phyloP scores from a whole-genome alignment of 352 stramenopile species.

The Ophiocytium majus region DNA sequence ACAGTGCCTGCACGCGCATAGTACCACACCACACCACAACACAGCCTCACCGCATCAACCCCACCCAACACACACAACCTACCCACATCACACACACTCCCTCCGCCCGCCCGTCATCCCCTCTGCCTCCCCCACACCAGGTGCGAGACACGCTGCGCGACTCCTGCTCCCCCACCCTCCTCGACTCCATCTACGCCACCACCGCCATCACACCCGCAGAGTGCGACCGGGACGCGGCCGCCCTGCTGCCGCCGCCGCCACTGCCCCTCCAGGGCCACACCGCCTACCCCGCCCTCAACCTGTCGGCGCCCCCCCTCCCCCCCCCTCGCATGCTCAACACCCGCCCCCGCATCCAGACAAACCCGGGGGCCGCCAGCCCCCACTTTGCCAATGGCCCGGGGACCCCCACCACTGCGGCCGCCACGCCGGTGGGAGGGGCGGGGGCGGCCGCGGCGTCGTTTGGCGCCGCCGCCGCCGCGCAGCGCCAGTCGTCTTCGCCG shows the following conservation, averaged over 20 bases:
- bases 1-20: no score
- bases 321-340: background rate
- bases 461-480: background rate
- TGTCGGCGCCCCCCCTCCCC: background rate
- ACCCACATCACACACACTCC: background rate
- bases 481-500: background rate
- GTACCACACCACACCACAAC: no score
- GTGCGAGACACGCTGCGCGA: constrained; percentile 1
- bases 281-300: background rate
- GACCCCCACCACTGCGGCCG: no score
- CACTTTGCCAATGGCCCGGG: background rate
- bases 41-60: no score
- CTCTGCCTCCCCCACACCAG: background rate
- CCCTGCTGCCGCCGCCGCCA: background rate
- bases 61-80: no score
- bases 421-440: background rate
- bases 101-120: background rate
- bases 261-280: background rate
- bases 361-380: background rate
- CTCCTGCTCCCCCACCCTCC: background rate
- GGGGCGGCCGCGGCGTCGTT: background rate
- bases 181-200: background rate
- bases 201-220: background rate
- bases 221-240: background rate
- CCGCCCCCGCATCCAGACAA: background rate